phyloP scores from a whole-genome alignment of 2,329 filamentous ascomycete genomes.

The Ascomycota sp. region DNA sequence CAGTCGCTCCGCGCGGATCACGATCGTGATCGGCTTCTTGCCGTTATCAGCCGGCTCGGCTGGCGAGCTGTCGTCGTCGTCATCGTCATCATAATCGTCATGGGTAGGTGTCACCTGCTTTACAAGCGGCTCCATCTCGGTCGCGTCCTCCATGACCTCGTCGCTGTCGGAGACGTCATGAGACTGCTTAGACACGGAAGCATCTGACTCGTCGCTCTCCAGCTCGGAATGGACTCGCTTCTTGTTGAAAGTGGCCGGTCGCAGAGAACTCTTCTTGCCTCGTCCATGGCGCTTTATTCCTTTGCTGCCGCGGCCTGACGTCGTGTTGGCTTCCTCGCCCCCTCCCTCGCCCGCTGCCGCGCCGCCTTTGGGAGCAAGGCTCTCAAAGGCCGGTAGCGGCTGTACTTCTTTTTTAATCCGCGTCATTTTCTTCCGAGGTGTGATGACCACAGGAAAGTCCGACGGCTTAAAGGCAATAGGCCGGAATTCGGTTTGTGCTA shows the following conservation, averaged over 20 bases:
- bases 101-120: no score
- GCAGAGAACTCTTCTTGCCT: constrained; percentile 23
- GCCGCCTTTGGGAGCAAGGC: neutral
- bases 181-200: constrained; percentile 14
- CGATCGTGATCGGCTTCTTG: constrained; percentile 17
- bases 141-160: constrained; percentile 10
- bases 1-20: constrained; percentile 27
- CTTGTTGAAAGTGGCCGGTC: constrained; percentile 18
- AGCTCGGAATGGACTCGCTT: constrained; percentile 22
- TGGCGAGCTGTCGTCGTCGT: constrained; percentile 9
- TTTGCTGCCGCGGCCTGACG: constrained; percentile 11
- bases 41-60: constrained; percentile 1
- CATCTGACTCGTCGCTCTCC: constrained; percentile 17
- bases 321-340: constrained; percentile 4
- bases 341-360: neutral
- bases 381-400: neutral
- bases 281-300: constrained; percentile 12
- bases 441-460: constrained; percentile 10
- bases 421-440: constrained; percentile 6
- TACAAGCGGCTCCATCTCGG: neutral
- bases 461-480: constrained; percentile 9
- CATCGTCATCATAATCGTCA: constrained; percentile 2
- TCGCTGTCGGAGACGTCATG: constrained; percentile 12
- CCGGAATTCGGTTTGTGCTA: constrained; percentile 8
- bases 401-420: neutral